A percentile compares a stretch with the other conserved stretches of the same genome.
Evolutionary conservation across 2,329 filamentous ascomycete species (phyloP).

Genomic region (Hymenoscyphus albidus): DNA sequence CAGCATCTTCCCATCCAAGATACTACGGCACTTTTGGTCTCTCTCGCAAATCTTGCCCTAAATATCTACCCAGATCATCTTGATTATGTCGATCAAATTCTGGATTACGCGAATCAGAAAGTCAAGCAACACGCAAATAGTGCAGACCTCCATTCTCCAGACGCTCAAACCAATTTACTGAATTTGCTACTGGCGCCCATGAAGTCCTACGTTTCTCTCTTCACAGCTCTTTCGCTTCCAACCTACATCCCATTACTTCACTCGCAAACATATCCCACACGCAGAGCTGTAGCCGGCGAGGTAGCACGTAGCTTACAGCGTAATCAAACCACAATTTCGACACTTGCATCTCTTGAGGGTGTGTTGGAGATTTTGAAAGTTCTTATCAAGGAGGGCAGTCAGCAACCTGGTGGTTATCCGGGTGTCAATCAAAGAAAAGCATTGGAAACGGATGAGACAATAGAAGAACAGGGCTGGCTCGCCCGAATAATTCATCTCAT

Average conservation of each 20-base stretch:
- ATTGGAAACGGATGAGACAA: slow-evolving; percentile 89
- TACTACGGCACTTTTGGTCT: slow-evolving; percentile 90
- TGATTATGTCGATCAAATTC: slow-evolving; percentile 92
- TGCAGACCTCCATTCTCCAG: slow-evolving; percentile 85
- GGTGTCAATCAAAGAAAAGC: slow-evolving; percentile 73
- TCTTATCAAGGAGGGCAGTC: slow-evolving; percentile 87
- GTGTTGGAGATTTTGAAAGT: slow-evolving; percentile 86
- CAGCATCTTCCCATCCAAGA: slow-evolving; percentile 91
- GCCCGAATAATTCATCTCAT: slow-evolving; percentile 89
- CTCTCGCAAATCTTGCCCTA: slow-evolving; percentile 84
- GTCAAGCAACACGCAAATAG: slow-evolving; percentile 87
- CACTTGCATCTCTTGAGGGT: slow-evolving; percentile 76
- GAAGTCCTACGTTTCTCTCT: slow-evolving; percentile 85
- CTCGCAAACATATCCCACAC: slow-evolving; percentile 87
- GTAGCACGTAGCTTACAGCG: slow-evolving; percentile 78
- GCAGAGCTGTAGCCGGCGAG: slow-evolving; percentile 85
- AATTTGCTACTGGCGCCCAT: slow-evolving; percentile 87
- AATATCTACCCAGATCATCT: slow-evolving; percentile 92
- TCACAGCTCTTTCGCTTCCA: slow-evolving; percentile 90
- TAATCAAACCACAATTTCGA: slow-evolving; percentile 76
- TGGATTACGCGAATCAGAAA: slow-evolving; percentile 83
- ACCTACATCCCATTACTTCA: slow-evolving; percentile 88
- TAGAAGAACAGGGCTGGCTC: slow-evolving; percentile 97
- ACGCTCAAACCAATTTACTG: slow-evolving; percentile 83
- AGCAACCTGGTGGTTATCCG: slow-evolving; percentile 78